Percentiles rank a stretch among this genome's conserved stretches.
These are phyloP conservation scores for Rhododendron kiyosumense DNA, from an alignment of 148 eudicot genomes.

Conservation along the genomic window DNA sequence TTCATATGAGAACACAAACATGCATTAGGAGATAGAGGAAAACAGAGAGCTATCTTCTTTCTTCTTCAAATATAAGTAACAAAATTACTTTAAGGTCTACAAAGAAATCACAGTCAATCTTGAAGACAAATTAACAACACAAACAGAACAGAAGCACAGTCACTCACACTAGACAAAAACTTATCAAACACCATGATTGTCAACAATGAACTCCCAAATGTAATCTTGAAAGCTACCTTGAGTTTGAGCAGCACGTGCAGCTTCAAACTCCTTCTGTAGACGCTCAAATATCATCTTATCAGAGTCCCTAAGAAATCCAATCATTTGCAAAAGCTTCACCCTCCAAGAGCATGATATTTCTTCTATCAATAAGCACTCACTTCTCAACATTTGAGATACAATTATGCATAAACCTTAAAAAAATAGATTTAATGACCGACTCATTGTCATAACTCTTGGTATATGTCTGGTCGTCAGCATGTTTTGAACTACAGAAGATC, in stretches of 20 bases:
- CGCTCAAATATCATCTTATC: constrained; percentile 94
- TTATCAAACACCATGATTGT: background rate
- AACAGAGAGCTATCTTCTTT: background rate
- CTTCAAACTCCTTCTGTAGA: constrained; percentile 85
- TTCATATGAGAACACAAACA: background rate
- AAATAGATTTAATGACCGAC: background rate
- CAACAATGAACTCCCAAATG: background rate
- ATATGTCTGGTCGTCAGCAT: background rate
- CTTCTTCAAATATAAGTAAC: background rate
- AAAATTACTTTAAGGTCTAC: background rate
- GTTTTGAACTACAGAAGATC: background rate
- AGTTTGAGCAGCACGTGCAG: constrained; percentile 77
- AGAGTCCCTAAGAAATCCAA: constrained; percentile 59
- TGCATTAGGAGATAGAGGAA: background rate
- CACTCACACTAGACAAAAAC: background rate
- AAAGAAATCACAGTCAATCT: background rate
- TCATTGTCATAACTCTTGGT: background rate
- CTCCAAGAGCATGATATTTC: background rate
- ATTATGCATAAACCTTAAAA: background rate
- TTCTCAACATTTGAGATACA: background rate
- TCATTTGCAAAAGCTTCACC: constrained; percentile 10
- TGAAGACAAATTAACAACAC: background rate
- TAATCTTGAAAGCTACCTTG: constrained; percentile 51
- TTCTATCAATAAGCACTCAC: background rate
- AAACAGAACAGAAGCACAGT: background rate